Evolutionary conservation across 352 stramenopile species (phyloP), one percentile per base, ranked within the genome.

Genomic region (Pythium folliculosum): DNA sequence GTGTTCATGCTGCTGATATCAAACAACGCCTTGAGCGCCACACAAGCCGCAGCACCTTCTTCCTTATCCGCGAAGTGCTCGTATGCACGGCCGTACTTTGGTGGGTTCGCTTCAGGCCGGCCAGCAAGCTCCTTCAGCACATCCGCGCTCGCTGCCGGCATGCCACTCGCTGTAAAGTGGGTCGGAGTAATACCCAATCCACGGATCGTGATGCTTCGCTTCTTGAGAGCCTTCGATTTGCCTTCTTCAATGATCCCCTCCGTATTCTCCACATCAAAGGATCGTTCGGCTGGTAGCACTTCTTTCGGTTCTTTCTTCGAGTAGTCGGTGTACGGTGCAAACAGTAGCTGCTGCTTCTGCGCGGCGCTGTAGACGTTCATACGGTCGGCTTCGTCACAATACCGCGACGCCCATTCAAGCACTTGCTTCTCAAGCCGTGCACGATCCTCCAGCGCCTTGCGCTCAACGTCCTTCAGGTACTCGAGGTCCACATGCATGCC

Each of bases 1-100:
- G 97, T 99, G 72, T 99, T 98, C 58, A 99, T 99, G 56, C 88
- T 98, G 66, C 93, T 97, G 75, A 99, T 98, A 32, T 97, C 88
- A 73, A 90, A 98, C 30, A 99, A 83, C 45, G 91, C 95, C 69
- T 92, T 97, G 37, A 99, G 80, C 13, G 96, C 96, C 45, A 96
- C 77, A 70, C 97, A 99, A 5, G 97, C 97, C n/a, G 94, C 88
- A 40, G 95, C 86, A 14, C 96, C 96, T 65, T 91, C 77, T 65
- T 98, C 78, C 30, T 94, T 91, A 59, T 97, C 88, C 17, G 92
- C 82, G 62, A 99, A 98, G 72, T 97, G 95, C 8, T 97, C 81
- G 69, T 97, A 98, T 13, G 95, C 96, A 30, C 76, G 78, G 1
- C 89, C 89, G 37, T 92, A 96, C 50, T 70, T 71, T 6, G 83